Base-by-base conservation (phyloP, 768 basidiomycete species). In the Tylopilus rubrobrunneus region DNA sequence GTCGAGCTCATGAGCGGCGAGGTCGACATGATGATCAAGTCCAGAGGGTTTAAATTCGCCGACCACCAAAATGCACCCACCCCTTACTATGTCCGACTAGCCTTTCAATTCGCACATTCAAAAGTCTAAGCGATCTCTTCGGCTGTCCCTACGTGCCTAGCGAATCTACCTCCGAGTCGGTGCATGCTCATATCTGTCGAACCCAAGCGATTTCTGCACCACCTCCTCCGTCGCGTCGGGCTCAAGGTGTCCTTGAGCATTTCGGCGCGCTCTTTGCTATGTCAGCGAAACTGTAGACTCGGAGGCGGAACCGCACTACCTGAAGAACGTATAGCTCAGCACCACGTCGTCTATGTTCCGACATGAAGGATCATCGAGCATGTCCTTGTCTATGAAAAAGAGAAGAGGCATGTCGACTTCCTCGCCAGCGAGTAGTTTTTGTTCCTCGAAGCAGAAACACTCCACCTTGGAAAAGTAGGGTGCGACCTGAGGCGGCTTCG, bases 381-480 rank as follows among this genome's bases (percentile, higher is more conserved):
- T 86, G 67, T 98, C 97, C 59, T 92, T 90, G 76, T 99, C 97
- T 61, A 99, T 96, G 77, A 99, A 99, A 76, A 99, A 99, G 52
- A 99, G 81, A 19, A 99, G 79, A 3, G 97, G 97, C 82, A 99
- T 92, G 71, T 99, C 97, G 33, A 99, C 89, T 72, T 98, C 94
- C 73, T 99, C 97, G 28, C 88, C 87, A 0, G 95, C 94, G 25
- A 97, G 76, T 10, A 99, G 82, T 62, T 86, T 89, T 71, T 99
- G 97, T 68, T 99, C 97, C 69, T 99, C 97, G 61, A 99, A 99
- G 72, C 97, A 99, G 76, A 99, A 99, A 61, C 97, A 99, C 70
- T 99, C 97, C 12, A 99, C 93, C 74, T 99, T 99, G 48, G 95
- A 93, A 67, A 99, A 99, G 71, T 98, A 98, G 0, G 96, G 94